These are phyloP conservation scores for Plantago coronopus DNA, from an alignment of 305 asterid species.

Conservation along the genomic window DNA sequence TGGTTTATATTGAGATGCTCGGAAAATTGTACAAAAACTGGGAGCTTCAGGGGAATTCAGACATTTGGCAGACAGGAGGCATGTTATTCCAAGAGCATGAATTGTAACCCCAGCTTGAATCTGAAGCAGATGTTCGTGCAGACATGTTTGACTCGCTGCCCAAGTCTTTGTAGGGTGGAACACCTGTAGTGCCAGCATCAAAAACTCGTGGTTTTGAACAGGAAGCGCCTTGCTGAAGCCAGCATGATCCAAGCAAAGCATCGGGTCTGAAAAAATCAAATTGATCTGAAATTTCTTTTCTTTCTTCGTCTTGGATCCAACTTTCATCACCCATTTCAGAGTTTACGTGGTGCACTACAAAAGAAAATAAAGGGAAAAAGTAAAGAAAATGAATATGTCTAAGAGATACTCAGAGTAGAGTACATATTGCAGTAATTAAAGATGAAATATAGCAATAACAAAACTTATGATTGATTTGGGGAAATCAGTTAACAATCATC, in stretches of 20 bases:
- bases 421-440: neutral
- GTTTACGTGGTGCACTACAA: constrained; percentile 29
- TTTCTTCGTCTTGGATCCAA: constrained; percentile 32
- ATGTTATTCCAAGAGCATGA: constrained; percentile 52
- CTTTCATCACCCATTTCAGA: constrained; percentile 31
- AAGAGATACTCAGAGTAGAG: constrained; percentile 2
- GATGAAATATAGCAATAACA: neutral
- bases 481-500: too few species aligned
- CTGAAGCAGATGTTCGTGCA: constrained; percentile 22
- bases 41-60: constrained; percentile 34
- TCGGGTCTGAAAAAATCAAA: constrained; percentile 34
- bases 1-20: too few species aligned
- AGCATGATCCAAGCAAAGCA: constrained; percentile 41
- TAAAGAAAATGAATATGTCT: neutral
- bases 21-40: neutral
- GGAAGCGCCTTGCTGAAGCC: constrained; percentile 32
- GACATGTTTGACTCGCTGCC: constrained; percentile 27
- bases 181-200: constrained; percentile 24
- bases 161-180: constrained; percentile 28
- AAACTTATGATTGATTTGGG: too few species aligned
- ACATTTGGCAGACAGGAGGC: constrained; percentile 50
- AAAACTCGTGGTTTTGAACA: constrained; percentile 25
- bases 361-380: constrained; percentile 14
- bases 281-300: constrained; percentile 2
- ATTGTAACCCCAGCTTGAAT: constrained; percentile 29